phyloP scores from a whole-genome alignment of 495 filamentous ascomycete genomes.

The Podospora pseudoanserina region DNA sequence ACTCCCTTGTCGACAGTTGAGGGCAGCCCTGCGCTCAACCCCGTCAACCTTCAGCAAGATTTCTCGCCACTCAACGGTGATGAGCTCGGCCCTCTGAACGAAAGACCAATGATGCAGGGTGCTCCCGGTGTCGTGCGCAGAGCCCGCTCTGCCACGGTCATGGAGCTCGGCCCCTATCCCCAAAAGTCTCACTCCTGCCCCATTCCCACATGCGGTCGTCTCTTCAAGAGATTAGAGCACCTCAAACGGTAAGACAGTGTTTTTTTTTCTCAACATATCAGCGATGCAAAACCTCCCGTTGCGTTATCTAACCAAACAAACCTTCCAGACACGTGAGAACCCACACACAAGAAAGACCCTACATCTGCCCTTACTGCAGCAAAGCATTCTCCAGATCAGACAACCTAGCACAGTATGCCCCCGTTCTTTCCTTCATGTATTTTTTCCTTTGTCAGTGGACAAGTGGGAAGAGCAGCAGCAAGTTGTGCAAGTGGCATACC shows the following conservation, averaged over 20 bases:
- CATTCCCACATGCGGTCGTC: conserved; percentile 94
- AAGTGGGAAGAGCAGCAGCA: conserved; percentile 21
- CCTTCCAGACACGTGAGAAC: conserved; percentile 93
- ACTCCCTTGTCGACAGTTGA: conserved; percentile 82
- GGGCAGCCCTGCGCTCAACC: conserved; percentile 67
- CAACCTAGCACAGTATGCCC: conserved; percentile 92
- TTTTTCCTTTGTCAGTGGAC: conserved; percentile 33
- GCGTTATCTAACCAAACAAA: conserved; percentile 52
- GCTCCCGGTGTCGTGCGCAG: conserved; percentile 72
- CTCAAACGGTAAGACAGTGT: conserved; percentile 82
- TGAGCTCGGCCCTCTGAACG: conserved; percentile 59
- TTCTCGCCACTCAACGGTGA: conserved; percentile 61
- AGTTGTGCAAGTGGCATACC: conserved; percentile 38
- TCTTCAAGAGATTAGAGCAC: conserved; percentile 99
- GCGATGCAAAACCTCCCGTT: conserved; percentile 30
- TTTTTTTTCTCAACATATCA: conserved; percentile 45
- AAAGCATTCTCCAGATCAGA: conserved; percentile 98
- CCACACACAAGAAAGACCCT: conserved; percentile 98
- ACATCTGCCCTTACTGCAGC: conserved; percentile 93
- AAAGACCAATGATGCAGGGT: conserved; percentile 59
- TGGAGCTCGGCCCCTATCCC: conserved; percentile 94
- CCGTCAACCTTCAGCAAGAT: conserved; percentile 63
- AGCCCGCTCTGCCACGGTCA: conserved; percentile 90
- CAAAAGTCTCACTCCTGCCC: conserved; percentile 97
- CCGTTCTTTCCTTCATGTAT: conserved; percentile 33